These are phyloP conservation scores for Citropsis articulata DNA, from an alignment of 345 rosid species.

Conservation along the genomic window DNA sequence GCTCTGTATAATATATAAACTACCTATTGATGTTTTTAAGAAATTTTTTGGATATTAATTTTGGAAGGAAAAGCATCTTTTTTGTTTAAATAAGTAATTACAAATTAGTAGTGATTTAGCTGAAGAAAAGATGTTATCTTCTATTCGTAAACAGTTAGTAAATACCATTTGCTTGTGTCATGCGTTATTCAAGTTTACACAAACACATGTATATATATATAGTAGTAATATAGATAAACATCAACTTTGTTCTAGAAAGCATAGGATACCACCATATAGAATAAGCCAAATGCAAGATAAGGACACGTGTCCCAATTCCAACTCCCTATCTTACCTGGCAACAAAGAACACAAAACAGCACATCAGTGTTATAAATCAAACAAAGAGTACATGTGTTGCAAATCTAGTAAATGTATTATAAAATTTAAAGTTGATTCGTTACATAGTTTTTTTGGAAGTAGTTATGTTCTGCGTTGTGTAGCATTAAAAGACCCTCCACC, in stretches of 20 bases:
- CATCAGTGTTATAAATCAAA: neutral
- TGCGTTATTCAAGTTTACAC: constrained; percentile 1
- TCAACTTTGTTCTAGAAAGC: constrained; percentile 4
- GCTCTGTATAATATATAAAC: neutral
- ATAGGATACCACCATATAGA: neutral
- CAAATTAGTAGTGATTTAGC: neutral
- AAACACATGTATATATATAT: too few relatives aligned
- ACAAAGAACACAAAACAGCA: constrained; percentile 3
- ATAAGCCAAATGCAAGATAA: neutral
- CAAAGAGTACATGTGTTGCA: neutral
- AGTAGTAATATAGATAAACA: neutral
- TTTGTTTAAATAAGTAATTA: too few relatives aligned
- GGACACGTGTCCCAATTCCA: neutral
- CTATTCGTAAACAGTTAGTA: neutral
- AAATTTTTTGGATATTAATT: too few relatives aligned
- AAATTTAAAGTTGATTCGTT: neutral
- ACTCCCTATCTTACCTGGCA: constrained; percentile 5
- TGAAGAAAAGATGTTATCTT: too few relatives aligned
- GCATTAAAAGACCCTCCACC: neutral
- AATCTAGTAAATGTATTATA: neutral
- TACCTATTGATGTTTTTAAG: too few relatives aligned
- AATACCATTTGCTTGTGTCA: neutral
- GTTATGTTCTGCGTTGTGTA: neutral
- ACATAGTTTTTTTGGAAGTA: neutral
- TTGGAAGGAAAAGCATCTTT: too few relatives aligned